Evolutionary conservation across 768 basidiomycete genomes (phyloP), one percentile per base, ranked within the genome.

Genomic region (Scleroderma citrinum): DNA sequence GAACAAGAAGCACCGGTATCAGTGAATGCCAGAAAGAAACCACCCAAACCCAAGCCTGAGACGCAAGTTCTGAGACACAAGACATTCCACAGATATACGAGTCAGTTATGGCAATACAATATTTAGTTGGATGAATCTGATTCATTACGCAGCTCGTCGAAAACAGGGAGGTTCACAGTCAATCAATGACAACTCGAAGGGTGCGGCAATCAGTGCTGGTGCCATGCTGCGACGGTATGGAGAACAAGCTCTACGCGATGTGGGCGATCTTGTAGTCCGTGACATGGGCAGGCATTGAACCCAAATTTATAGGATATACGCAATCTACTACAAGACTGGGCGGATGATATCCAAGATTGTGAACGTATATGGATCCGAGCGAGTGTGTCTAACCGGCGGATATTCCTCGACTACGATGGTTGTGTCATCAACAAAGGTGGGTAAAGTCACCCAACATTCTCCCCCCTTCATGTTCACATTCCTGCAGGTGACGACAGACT

Each of bases 1-100:
- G 78, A 80, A 3, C 68, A 68, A 46, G 61, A 59, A 34, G 55
- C 54, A 23, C 58, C 66, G 46, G 64, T 72, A 52, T 66, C 67
- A 51, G 65, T 70, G 59, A 57, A 72, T 65, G 49, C 60, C 55
- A 81, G 73, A 55, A 76, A 76, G 60, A 86, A 81, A 50, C 71
- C 66, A 14, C 84, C 79, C 59, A 80, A 76, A 51, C 78, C 84
- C 17, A 88, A 80, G 64, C 76, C 85, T 3, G 89, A 92, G 47
- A 81, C 80, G 0, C 92, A 93, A 60, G 78, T 98, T 1, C 55
- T 99, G 36, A 73, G 75, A 55, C 91, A 93, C 60, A 99, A 98
- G 69, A 98, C 96, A 2, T 98, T 97, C 65, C 96, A 98, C 67
- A 84, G 96, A 1, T 99, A 99, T 65, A 99, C 96, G 0, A 98